phyloP scores from a whole-genome alignment of 208 protist genomes.

The Leishmania tarentolae region DNA sequence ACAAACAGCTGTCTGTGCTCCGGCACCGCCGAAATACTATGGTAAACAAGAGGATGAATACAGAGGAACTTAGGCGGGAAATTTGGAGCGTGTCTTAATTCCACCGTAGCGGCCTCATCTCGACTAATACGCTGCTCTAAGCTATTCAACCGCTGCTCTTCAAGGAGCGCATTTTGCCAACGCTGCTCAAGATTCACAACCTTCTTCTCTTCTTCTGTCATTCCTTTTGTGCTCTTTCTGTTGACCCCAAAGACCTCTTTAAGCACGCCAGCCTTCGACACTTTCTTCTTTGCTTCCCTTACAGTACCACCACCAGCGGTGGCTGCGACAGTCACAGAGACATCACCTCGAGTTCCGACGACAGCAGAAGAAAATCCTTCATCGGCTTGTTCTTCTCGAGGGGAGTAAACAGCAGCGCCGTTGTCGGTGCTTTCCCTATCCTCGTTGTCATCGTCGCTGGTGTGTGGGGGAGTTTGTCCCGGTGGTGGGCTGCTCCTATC shows the following conservation, averaged over 20 bases:
- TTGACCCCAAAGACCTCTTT: constrained; percentile 48
- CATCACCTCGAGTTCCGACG: constrained; percentile 23
- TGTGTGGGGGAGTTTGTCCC: neutral
- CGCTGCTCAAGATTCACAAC: constrained; percentile 46
- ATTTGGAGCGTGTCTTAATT: constrained; percentile 43
- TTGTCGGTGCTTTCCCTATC: constrained; percentile 8
- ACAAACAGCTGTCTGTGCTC: constrained; percentile 47
- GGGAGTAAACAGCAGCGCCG: constrained; percentile 21
- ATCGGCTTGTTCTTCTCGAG: constrained; percentile 18
- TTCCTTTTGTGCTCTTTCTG: constrained; percentile 51
- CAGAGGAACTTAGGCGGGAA: constrained; percentile 79
- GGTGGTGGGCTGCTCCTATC: neutral
- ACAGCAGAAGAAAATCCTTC: constrained; percentile 19
- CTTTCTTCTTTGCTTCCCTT: constrained; percentile 9
- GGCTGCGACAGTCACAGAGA: neutral
- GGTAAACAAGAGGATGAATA: constrained; percentile 69
- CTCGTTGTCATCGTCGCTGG: constrained; percentile 1
- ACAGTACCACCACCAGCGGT: neutral
- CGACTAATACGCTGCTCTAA: constrained; percentile 38
- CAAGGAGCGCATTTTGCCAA: constrained; percentile 67
- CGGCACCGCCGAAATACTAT: constrained; percentile 53
- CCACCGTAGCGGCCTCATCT: constrained; percentile 22
- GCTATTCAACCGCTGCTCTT: constrained; percentile 66
- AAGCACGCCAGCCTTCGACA: constrained; percentile 29
- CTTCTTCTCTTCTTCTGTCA: constrained; percentile 49